These are phyloP conservation scores for Dysphania ambrosioides DNA, from an alignment of 148 eudicot genomes.

Conservation along the genomic window DNA sequence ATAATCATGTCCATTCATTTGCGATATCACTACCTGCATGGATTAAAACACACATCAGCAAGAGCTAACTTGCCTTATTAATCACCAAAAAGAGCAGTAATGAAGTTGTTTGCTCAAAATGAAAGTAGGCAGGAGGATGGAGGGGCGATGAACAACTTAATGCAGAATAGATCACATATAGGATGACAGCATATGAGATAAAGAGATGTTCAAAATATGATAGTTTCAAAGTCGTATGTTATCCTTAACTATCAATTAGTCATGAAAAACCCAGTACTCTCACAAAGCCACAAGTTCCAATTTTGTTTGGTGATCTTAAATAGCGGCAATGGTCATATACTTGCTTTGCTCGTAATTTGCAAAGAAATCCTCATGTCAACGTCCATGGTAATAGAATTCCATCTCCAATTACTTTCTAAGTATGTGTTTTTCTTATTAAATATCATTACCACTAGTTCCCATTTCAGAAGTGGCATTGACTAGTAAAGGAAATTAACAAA, in stretches of 20 bases:
- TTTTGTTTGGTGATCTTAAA: too few species aligned
- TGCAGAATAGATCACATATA: too few species aligned
- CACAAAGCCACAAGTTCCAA: too few species aligned
- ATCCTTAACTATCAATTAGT: neutral
- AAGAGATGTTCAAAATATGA: neutral
- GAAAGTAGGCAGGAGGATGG: neutral
- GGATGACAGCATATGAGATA: neutral
- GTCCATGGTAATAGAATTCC: neutral
- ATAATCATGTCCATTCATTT: constrained; percentile 88
- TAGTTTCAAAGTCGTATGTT: neutral
- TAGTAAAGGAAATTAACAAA: neutral
- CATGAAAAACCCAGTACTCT: neutral
- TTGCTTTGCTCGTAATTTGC: neutral
- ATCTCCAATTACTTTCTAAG: neutral
- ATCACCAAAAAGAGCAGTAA: neutral
- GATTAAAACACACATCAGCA: neutral
- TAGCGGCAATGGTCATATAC: neutral
- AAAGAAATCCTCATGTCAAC: neutral
- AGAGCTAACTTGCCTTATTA: neutral
- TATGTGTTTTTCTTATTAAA: neutral
- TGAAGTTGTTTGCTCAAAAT: neutral
- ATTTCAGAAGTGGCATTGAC: neutral
- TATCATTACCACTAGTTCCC: neutral
- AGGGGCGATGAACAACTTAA: neutral
- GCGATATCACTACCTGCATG: constrained; percentile 78